Evolutionary conservation across 164 flowering plant genomes (phyloP), one percentile per base, ranked within the genome.

Genomic region (Aristolochia contorta): DNA sequence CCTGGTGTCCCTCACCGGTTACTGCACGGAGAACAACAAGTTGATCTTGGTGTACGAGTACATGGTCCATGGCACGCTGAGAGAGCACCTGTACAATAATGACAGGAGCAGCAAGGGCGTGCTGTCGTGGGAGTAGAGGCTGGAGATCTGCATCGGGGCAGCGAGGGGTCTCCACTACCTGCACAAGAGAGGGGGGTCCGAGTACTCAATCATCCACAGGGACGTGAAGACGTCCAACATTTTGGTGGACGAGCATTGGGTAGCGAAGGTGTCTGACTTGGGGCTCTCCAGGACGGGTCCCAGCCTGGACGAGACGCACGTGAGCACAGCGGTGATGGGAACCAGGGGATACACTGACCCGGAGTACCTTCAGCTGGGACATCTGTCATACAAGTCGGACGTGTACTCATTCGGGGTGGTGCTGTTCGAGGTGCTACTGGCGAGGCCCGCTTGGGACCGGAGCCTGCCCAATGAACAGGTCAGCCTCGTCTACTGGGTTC

Each of bases 1-100:
- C 27, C 49, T 60, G 21, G 63, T 60, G 19, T 60, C 63, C 4
- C 23, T 60, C 16, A 60, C 47, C 47, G 63, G 63, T 20, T 19
- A 41, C 33, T 60, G 63, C 54, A 25, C 47, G 48, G 63, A 60
- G 6, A 16, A 43, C 20, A 46, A 47, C 24, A 62, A 68, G 51
- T 62, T 57, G 66, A 63, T n/a, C n/a, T n/a, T n/a, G n/a, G n/a
- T n/a, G n/a, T n/a, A n/a, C n/a, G n/a, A n/a, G n/a, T n/a, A n/a
- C 57, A 62, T 62, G 66, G 41, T 47, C n/a, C 54, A 63, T 9
- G 71, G 71, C 16, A 65, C 63, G 13, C 47, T 68, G 20, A 51
- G 58, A 25, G 66, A 57, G 45, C 71, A 63, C 23, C 27, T 68
- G 20, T 68, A 68, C 19, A 65, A 58, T 7, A 22, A 33, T 19